Base-by-base conservation (phyloP, 1,139 yeast genomes). In the Yarrowia galli region DNA sequence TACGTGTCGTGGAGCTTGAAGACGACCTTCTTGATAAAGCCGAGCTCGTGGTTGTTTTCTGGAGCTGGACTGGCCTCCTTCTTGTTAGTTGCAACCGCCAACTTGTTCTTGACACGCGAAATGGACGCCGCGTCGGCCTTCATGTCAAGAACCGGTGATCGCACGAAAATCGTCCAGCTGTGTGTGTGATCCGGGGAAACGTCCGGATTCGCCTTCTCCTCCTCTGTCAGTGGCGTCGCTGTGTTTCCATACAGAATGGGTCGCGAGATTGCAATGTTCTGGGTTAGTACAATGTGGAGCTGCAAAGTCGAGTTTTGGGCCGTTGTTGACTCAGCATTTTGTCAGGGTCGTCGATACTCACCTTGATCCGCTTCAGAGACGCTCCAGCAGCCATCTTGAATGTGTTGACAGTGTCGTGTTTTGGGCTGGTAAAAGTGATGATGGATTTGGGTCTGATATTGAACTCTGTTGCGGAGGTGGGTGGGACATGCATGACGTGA, bases 1-100 rank as follows among this genome's bases (percentile, higher is more conserved):
- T 95, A 95, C 0, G 99, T 95, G 72, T 95, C 99, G 77, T 95
- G 99, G 46, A 95, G 82, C 76, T 96, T 95, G 82, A 93, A 95
- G 0, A 95, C 93, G 1, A 96, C 98, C 76, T 91, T 89, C 74
- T 93, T 93, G 74, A 95, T 87, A 74, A 91, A 85, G 64, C 91
- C 87, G 58, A 95, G 79, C 74, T 95, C 98, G 72, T 90, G 90
- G 65, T 75, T 72, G 42, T 16, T 25, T 18, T 51, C 61, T 12
- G 67, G 67, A 12, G 56, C 53, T 10, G 66, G 66, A 23, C 56
- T 46, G 22, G 54, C 54, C 54, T 61, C 66, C 38, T 48, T 46
- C 38, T 61, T 61, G 64, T 58, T 58, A 8, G 66, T 61, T 3
- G 38, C 68, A 68, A 45, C 69, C 65, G 48, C 70, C 67, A 35